Evolutionary conservation across 1,284 basidiomycete genomes (phyloP).

Genomic region (Sutorius eximius): DNA sequence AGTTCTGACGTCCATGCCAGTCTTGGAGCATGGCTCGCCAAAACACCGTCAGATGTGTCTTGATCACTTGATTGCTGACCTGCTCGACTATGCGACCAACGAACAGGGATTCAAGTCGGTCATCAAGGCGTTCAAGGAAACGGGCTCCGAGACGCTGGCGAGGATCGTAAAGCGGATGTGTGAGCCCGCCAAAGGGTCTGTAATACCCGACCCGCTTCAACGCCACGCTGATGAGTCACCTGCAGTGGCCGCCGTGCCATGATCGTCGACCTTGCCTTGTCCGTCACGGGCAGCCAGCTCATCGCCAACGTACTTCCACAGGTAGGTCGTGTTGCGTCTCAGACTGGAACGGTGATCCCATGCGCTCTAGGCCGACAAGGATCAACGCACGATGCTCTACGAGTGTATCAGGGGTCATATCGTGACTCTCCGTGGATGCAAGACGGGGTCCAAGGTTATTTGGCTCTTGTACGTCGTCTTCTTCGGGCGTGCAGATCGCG

Average conservation of each 20-base stretch:
- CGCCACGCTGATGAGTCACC: conserved; percentile 10
- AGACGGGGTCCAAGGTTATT: conserved; percentile 84
- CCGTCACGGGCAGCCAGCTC: conserved; percentile 78
- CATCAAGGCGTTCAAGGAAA: conserved; percentile 80
- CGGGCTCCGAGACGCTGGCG: conserved; percentile 69
- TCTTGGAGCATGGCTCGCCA: conserved; percentile 76
- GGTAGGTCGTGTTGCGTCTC: conserved; percentile 37
- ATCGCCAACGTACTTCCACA: conserved; percentile 76
- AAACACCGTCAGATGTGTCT: conserved; percentile 71
- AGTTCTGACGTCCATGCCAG: conserved; percentile 9
- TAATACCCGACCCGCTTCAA: background rate
- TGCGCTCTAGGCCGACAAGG: conserved; percentile 65
- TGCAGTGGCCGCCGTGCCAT: conserved; percentile 71
- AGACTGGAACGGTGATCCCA: conserved; percentile 3
- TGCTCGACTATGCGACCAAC: conserved; percentile 74
- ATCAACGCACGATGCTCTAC: conserved; percentile 73
- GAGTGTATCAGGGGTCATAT: conserved; percentile 83
- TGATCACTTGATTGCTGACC: conserved; percentile 66
- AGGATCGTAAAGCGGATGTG: conserved; percentile 76
- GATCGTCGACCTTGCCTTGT: conserved; percentile 79
- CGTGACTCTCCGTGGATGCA: conserved; percentile 80
- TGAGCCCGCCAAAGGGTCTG: conserved; percentile 73
- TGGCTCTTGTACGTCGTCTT: conserved; percentile 73
- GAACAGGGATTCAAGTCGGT: conserved; percentile 83
- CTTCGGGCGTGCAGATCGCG: background rate